Evolutionary conservation across 2,329 filamentous ascomycete species (phyloP), one percentile per base, ranked within the genome.

Genomic region (Gliomastix tumulicola): DNA sequence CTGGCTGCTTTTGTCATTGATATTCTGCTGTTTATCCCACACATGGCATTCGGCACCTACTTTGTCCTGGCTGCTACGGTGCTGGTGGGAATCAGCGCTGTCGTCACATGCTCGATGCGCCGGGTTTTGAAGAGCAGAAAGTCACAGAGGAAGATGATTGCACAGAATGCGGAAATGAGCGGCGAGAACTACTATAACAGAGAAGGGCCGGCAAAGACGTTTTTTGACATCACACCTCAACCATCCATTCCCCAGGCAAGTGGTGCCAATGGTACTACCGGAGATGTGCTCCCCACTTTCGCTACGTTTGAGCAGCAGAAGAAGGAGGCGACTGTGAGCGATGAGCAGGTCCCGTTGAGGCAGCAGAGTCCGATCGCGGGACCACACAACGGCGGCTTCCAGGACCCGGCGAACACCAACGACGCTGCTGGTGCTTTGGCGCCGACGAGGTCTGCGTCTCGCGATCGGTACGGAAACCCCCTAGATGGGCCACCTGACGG

Each of bases 141-240:
- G 65, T 86, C 89, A n/a, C 77, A 89, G 43, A 89, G 92, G 71
- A 87, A 82, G 67, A 79, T 88, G 32, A 94, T 97, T 54, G 88
- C 81, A 3, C 85, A 94, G 59, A 95, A 97, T 55, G 87, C 89
- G 7, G 89, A 97, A 56, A 97, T 97, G 89, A 97, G 86, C 56
- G 90, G 90, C 20, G 81, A 92, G 51, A 92, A 89, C 54, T 96
- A 84, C 57, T 96, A 94, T 61, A 84, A 82, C 50, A 74, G 82
- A 41, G 77, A 83, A 59, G 71, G 66, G 25, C 70, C 76, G 56
- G 62, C 3, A 42, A 50, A 32, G 55, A 63, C 21, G 21, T 37
- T n/a, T n/a, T 23, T 34, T 30, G 21, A 19, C 13, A 62, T 69
- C 43, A 72, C 82, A 43, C 74, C 79, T 7, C n/a, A n/a, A n/a